Evolutionary conservation across 176 grass and related monocot genomes (phyloP).

Genomic region (Calamus simplicifolius): DNA sequence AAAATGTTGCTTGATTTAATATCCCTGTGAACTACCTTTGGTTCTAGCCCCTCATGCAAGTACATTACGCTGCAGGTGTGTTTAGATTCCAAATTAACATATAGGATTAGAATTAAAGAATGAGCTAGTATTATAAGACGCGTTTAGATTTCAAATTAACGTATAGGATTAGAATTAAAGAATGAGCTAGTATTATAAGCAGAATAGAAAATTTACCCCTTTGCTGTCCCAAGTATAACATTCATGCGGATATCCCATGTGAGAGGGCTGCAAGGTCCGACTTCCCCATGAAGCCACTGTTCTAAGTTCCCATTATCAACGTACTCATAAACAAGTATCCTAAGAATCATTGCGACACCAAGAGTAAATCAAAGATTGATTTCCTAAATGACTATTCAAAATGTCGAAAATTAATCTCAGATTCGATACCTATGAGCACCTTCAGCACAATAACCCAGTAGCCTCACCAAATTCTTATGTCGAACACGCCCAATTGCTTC

Average conservation of each 20-base stretch:
- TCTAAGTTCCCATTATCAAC: conserved; percentile 85
- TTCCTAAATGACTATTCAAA: too few species aligned
- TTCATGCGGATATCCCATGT: conserved; percentile 74
- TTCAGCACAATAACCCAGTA: conserved; percentile 84
- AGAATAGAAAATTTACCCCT: conserved; percentile 33
- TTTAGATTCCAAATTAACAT: neutral
- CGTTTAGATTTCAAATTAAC: neutral
- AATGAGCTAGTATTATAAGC: neutral
- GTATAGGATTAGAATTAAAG: neutral
- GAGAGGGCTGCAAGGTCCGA: conserved; percentile 48
- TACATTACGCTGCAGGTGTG: conserved; percentile 54
- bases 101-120: neutral
- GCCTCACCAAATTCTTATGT: conserved; percentile 70
- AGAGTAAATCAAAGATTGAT: neutral
- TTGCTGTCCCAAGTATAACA: conserved; percentile 70
- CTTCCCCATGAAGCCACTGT: conserved; percentile 82
- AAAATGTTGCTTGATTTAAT: conserved; percentile 93
- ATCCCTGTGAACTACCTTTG: conserved; percentile 88
- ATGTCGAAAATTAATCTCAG: neutral
- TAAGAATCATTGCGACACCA: conserved; percentile 9
- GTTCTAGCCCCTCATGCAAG: conserved; percentile 84
- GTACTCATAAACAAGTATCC: conserved; percentile 88
- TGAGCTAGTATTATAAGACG: neutral
- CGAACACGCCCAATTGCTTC: conserved; percentile 91
- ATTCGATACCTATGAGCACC: conserved; percentile 46